Evolutionary conservation across 2,329 filamentous ascomycete species (phyloP).

Genomic region (Colletotrichum acutatum): DNA sequence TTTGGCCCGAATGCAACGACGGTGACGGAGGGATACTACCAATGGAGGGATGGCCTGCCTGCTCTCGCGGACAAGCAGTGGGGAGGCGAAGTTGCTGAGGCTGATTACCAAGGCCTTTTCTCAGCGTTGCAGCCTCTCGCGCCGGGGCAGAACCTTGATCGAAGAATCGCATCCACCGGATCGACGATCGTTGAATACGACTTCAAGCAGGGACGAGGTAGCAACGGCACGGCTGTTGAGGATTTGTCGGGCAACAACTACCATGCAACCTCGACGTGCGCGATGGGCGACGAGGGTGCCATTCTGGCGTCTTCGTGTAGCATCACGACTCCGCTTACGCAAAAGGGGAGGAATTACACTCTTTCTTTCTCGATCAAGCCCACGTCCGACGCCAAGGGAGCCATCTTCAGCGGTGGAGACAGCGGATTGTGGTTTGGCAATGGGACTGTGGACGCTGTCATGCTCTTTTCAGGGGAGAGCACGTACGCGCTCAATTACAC

Average conservation of each 20-base stretch:
- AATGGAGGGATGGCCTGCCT: constrained; percentile 40
- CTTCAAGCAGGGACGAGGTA: constrained; percentile 10
- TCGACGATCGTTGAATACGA: constrained; percentile 37
- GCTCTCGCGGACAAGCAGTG: constrained; percentile 42
- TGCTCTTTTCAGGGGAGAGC: constrained; percentile 34
- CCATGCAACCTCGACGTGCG: constrained; percentile 29
- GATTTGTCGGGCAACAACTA: constrained; percentile 39
- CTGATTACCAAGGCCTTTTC: constrained; percentile 22
- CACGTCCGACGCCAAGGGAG: constrained; percentile 24
- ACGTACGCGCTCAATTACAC: constrained; percentile 36
- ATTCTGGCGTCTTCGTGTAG: constrained; percentile 50
- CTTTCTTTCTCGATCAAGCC: constrained; percentile 55
- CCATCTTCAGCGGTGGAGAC: constrained; percentile 32
- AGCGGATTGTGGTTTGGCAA: constrained; percentile 35
- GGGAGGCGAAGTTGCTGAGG: constrained; percentile 37
- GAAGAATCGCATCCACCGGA: constrained; percentile 33
- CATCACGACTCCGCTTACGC: constrained; percentile 58
- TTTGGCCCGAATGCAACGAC: constrained; percentile 40
- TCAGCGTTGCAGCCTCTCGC: constrained; percentile 36
- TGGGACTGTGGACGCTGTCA: constrained; percentile 31
- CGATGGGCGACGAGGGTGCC: constrained; percentile 36
- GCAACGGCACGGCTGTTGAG: constrained; percentile 18
- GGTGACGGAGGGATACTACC: constrained; percentile 40
- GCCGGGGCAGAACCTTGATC: constrained; percentile 40
- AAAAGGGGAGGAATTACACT: constrained; percentile 67